A percentile compares a stretch with the other conserved stretches of the same genome.
These are phyloP conservation scores for Wickerhamomyces hampshirensis DNA, from an alignment of 805 yeast genomes.

Conservation along the genomic window DNA sequence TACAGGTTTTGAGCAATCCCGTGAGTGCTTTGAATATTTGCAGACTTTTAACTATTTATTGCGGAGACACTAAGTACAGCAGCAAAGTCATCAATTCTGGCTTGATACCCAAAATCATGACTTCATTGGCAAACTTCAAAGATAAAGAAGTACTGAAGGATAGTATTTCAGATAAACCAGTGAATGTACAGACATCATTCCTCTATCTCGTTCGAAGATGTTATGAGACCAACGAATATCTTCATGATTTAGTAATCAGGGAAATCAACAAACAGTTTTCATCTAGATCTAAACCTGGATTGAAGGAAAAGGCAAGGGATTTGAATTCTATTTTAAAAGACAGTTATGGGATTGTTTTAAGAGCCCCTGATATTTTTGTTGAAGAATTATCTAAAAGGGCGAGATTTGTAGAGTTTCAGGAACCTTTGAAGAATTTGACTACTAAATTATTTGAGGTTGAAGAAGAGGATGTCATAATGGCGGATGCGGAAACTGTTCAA, in stretches of 20 bases:
- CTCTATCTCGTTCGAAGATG: constrained; percentile 60
- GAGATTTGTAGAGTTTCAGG: constrained; percentile 41
- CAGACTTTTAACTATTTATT: constrained; percentile 49
- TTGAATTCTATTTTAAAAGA: constrained; percentile 45
- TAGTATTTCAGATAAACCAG: constrained; percentile 33
- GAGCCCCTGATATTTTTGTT: constrained; percentile 46
- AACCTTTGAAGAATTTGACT: constrained; percentile 26
- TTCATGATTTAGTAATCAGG: constrained; percentile 43
- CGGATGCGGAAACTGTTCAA: constrained; percentile 12
- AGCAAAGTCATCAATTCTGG: constrained; percentile 40
- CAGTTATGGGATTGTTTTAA: constrained; percentile 37
- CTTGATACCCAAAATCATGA: constrained; percentile 42
- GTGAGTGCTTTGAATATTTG: constrained; percentile 49
- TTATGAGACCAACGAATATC: constrained; percentile 53
- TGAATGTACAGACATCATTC: constrained; percentile 42
- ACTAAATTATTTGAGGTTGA: constrained; percentile 17
- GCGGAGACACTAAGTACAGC: constrained; percentile 40
- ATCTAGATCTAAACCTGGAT: constrained; percentile 25
- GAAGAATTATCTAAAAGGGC: constrained; percentile 39
- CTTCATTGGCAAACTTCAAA: constrained; percentile 29
- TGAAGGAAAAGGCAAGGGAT: constrained; percentile 35
- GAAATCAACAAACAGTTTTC: constrained; percentile 46
- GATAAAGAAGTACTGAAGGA: no score
- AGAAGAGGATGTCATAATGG: constrained; percentile 21
- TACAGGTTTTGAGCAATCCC: constrained; percentile 36